Conservation (phyloP, 2,329 filamentous ascomycete genomes). For the Ceratocystis cacaofunesta region DNA sequence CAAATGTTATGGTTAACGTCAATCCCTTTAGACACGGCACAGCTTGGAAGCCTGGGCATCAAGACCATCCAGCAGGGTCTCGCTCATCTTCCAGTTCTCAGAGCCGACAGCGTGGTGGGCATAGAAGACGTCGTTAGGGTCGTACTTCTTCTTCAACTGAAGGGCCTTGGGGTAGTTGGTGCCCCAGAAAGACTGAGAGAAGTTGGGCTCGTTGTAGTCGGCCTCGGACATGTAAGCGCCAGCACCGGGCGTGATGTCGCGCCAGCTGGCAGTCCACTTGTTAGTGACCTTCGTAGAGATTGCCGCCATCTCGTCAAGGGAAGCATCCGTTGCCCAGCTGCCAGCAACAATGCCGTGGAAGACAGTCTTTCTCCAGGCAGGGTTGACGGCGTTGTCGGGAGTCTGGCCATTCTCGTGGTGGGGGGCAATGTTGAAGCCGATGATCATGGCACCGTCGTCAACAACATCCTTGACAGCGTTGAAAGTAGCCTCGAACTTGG, state of each 20-base stretch:
- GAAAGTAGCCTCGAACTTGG: conserved; percentile 21
- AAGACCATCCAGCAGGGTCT: conserved; percentile 21
- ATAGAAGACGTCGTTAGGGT: conserved; percentile 33
- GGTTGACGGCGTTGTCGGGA: conserved; percentile 26
- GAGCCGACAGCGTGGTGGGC: conserved; percentile 36
- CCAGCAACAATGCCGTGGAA: conserved; percentile 25
- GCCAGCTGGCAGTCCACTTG: conserved; percentile 20
- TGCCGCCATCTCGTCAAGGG: conserved; percentile 10
- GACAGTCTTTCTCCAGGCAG: conserved; percentile 29
- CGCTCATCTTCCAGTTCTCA: conserved; percentile 31
- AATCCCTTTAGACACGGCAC: conserved; percentile 20
- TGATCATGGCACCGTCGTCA: conserved; percentile 26
- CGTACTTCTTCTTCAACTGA: conserved; percentile 34
- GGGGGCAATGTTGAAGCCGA: conserved; percentile 24
- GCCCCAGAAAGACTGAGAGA: conserved; percentile 33
- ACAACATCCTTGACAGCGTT: conserved; percentile 24
- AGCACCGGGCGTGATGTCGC: conserved; percentile 26
- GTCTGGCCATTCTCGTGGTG: conserved; percentile 23
- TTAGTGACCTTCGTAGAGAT: conserved; percentile 19
- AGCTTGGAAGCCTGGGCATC: conserved; percentile 27
- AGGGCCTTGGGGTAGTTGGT: conserved; percentile 29
- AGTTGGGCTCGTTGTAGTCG: conserved; percentile 33
- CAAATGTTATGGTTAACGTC: background rate
- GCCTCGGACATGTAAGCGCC: conserved; percentile 39
- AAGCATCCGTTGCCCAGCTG: background rate